Evolutionary conservation across 2,329 filamentous ascomycete species (phyloP).

Genomic region (Claviceps maximensis): DNA sequence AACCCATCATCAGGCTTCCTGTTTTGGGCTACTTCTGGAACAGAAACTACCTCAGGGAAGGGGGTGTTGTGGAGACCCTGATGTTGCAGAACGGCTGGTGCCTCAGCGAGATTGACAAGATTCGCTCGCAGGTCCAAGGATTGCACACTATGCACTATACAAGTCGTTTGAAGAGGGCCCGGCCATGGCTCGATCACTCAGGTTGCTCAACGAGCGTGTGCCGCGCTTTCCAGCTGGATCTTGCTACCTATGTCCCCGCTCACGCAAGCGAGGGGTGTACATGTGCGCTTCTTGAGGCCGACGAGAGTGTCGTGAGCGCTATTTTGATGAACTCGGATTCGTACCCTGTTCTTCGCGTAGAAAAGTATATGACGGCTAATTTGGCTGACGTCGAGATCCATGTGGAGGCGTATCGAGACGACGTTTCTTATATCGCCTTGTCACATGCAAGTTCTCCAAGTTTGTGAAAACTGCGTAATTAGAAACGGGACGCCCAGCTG

Average conservation of each 20-base stretch:
- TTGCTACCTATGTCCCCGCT: constrained; percentile 13
- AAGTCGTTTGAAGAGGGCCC: constrained; percentile 10
- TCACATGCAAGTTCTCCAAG: constrained; percentile 15
- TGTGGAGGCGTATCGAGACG: constrained; percentile 12
- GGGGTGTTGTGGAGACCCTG: constrained; percentile 10
- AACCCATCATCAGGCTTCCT: constrained; percentile 7
- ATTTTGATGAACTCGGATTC: constrained; percentile 9
- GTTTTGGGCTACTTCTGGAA: constrained; percentile 10
- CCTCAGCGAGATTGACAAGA: constrained; percentile 18
- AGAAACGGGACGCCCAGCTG: neutral
- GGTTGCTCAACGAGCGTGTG: constrained; percentile 15
- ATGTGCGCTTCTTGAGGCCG: constrained; percentile 12
- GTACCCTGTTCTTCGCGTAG: constrained; percentile 10
- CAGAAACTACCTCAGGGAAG: constrained; percentile 8
- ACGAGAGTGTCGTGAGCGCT: constrained; percentile 7
- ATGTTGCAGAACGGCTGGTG: constrained; percentile 21
- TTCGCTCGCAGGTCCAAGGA: constrained; percentile 11
- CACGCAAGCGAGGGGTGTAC: constrained; percentile 12
- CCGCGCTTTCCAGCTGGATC: constrained; percentile 18
- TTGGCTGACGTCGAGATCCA: constrained; percentile 8
- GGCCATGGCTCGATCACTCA: constrained; percentile 10
- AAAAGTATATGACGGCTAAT: constrained; percentile 1
- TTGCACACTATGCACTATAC: constrained; percentile 14
- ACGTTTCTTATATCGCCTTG: constrained; percentile 19
- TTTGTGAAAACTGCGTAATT: too few species aligned